phyloP scores from a whole-genome alignment of 495 filamentous ascomycete genomes.

The Friedmanniomyces simplex region DNA sequence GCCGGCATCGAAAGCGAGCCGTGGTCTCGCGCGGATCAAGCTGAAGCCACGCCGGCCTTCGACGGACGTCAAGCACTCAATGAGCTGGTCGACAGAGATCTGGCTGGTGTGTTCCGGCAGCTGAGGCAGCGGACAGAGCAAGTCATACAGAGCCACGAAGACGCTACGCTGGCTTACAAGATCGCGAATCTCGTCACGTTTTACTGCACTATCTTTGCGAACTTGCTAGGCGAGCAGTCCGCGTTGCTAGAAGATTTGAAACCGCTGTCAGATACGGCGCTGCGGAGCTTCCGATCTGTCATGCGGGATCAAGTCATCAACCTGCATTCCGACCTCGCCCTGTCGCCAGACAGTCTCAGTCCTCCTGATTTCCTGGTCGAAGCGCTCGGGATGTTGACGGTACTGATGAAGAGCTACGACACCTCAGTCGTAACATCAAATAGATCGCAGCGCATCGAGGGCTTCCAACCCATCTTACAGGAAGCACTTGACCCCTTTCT shows the following conservation, averaged over 20 bases:
- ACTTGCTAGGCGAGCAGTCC: conserved; percentile 60
- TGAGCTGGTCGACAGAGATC: conserved; percentile 76
- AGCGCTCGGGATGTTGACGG: conserved; percentile 60
- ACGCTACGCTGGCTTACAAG: conserved; percentile 78
- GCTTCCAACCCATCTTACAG: conserved; percentile 64
- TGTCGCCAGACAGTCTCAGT: conserved; percentile 57
- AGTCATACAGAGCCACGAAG: conserved; percentile 84
- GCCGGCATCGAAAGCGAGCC: conserved; percentile 78
- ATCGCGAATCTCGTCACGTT: conserved; percentile 81
- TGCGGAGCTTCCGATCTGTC: conserved; percentile 69
- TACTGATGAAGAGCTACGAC: conserved; percentile 73
- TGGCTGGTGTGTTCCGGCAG: conserved; percentile 65
- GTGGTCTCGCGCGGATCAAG: conserved; percentile 53
- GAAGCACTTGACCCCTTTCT: conserved; percentile 84
- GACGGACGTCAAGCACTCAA: conserved; percentile 77
- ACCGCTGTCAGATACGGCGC: conserved; percentile 61
- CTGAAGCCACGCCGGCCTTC: conserved; percentile 57
- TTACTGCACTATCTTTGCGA: conserved; percentile 75
- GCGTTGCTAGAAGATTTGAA: conserved; percentile 58
- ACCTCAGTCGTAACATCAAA: conserved; percentile 60
- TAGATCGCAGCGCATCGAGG: conserved; percentile 15
- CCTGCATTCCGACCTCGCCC: conserved; percentile 57
- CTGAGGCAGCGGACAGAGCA: conserved; percentile 79
- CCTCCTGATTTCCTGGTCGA: conserved; percentile 79
- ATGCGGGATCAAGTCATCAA: conserved; percentile 67